Percentiles rank a stretch among this genome's conserved stretches.
Conservation (phyloP, 495 filamentous ascomycete genomes). For the Aspergillus coremiiformis region DNA sequence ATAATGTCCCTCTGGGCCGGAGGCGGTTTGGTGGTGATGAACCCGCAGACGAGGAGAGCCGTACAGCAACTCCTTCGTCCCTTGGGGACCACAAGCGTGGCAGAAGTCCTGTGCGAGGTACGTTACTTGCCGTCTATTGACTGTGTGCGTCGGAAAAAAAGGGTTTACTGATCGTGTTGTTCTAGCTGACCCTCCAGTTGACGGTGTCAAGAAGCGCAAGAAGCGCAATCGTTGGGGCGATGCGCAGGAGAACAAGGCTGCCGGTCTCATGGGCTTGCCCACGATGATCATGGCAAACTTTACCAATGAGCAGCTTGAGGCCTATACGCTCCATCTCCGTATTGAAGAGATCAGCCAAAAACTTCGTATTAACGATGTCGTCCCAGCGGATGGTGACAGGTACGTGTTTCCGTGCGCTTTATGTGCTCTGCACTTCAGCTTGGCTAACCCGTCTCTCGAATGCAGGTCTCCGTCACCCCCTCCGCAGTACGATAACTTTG, state of each 20-base stretch:
- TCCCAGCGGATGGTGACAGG: slow-evolving; percentile 91
- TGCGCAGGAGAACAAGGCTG: slow-evolving; percentile 92
- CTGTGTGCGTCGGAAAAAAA: not conserved
- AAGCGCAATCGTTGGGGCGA: slow-evolving; percentile 98
- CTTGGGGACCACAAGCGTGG: slow-evolving; percentile 58
- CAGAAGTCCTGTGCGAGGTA: slow-evolving; percentile 64
- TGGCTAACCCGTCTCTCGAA: slow-evolving; percentile 7
- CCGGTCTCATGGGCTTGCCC: slow-evolving; percentile 93
- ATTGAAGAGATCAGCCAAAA: slow-evolving; percentile 99
- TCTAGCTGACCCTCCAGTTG: slow-evolving; percentile 47
- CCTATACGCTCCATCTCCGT: slow-evolving; percentile 88
- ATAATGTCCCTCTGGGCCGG: slow-evolving; percentile 91
- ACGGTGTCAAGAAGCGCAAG: slow-evolving; percentile 79
- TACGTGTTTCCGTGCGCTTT: slow-evolving; percentile 35
- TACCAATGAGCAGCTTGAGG: slow-evolving; percentile 96
- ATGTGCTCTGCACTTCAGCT: not conserved
- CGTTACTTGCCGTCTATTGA: slow-evolving; percentile 12
- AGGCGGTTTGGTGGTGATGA: slow-evolving; percentile 76
- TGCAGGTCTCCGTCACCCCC: slow-evolving; percentile 86
- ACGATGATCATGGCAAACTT: slow-evolving; percentile 94
- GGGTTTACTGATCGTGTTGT: not conserved
- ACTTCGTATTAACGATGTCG: slow-evolving; percentile 95
- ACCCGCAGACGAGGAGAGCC: slow-evolving; percentile 49
- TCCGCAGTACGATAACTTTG: slow-evolving; percentile 97
- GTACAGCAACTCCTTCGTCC: slow-evolving; percentile 48